Conservation (phyloP, 2,329 filamentous ascomycete species). For the Aspergillus sp. region DNA sequence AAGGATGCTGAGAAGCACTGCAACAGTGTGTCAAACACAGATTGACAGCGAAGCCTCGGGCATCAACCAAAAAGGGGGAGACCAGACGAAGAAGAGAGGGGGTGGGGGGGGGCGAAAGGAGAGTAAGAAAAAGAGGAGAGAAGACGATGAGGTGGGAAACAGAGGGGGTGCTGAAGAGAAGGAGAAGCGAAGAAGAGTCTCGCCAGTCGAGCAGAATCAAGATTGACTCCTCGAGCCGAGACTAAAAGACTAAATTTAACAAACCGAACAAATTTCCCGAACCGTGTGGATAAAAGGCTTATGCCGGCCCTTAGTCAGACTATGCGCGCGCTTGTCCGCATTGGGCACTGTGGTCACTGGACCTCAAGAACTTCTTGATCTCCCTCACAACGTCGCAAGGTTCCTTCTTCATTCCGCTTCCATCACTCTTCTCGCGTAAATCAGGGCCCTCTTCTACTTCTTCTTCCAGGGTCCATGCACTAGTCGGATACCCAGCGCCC, state of each 20-base stretch:
- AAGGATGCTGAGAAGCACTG: conserved; percentile 37
- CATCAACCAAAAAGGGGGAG: conserved; percentile 26
- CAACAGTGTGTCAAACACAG: conserved; percentile 49
- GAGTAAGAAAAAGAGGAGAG: conserved; percentile 14
- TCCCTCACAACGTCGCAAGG: not conserved
- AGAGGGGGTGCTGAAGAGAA: conserved; percentile 14
- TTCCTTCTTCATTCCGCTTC: not conserved
- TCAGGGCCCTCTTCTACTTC: not conserved
- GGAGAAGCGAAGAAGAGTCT: conserved; percentile 7
- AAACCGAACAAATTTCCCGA: no score
- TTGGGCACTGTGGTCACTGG: conserved; percentile 16
- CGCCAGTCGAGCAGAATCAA: conserved; percentile 6
- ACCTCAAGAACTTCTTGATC: not conserved
- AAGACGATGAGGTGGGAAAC: conserved; percentile 1
- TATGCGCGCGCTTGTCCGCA: conserved; percentile 22
- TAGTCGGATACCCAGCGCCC: not conserved
- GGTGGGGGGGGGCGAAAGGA: not conserved
- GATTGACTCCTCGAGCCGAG: conserved; percentile 10
- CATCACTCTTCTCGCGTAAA: not conserved
- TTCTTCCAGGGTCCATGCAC: not conserved
- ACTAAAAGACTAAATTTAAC: no score
- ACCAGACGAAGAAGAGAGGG: conserved; percentile 18
- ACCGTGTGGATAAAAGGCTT: conserved; percentile 12
- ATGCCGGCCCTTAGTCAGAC: not conserved
- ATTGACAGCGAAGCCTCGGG: conserved; percentile 30